Evolutionary conservation across 31 red algal species (phyloP).

Genomic region (Pterothamnion heteromorphum): DNA sequence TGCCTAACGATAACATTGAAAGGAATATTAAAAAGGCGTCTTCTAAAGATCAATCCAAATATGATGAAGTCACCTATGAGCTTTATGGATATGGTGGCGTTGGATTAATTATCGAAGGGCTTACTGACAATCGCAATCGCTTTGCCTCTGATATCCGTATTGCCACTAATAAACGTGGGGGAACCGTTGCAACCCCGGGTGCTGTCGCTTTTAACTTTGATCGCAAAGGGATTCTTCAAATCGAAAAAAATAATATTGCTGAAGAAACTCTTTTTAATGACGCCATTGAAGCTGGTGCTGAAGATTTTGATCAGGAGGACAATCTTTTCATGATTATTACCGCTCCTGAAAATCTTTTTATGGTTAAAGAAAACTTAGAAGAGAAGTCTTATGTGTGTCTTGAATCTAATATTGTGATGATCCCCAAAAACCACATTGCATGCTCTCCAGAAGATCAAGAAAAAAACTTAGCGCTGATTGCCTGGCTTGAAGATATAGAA

Average conservation of each 20-base stretch:
- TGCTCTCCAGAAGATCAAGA: neutral
- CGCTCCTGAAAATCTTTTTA: neutral
- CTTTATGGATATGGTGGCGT: conserved; percentile 3
- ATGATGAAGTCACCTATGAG: conserved; percentile 33
- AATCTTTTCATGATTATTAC: neutral
- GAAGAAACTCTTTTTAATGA: neutral
- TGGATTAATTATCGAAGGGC: neutral
- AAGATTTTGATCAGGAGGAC: conserved; percentile 4
- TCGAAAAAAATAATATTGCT: neutral
- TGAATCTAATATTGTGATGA: neutral
- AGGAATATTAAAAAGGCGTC: neutral
- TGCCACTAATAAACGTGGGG: neutral
- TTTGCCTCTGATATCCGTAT: neutral
- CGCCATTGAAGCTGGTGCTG: conserved; percentile 27
- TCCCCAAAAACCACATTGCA: neutral
- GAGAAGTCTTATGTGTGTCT: neutral
- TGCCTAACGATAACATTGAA: conserved; percentile 22
- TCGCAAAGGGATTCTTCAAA: neutral
- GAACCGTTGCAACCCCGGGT: neutral
- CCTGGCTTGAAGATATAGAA: neutral
- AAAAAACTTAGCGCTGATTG: neutral
- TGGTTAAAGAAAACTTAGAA: neutral
- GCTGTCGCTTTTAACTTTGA: neutral
- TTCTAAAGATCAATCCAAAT: neutral
- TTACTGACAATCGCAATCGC: conserved; percentile 31